Base-by-base conservation (phyloP, 225 moss, liverwort and hornwort species). In the Polytrichum commune region DNA sequence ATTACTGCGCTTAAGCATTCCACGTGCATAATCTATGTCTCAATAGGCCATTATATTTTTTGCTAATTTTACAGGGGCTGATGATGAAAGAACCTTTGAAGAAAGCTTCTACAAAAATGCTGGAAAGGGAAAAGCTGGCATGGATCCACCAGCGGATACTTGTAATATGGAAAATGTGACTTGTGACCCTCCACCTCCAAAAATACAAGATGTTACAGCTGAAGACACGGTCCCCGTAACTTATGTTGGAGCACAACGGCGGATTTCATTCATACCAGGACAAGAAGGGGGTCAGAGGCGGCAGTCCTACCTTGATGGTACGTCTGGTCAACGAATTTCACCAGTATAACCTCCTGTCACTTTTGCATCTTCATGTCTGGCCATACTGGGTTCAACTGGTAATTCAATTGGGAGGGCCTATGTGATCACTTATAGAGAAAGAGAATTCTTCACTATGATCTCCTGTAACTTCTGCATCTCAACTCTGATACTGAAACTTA, bases 211-310 rank as follows among this genome's bases (percentile, higher is more conserved):
- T 26, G 46, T 82, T 66, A 66, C 82, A 67, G 64, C 54, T n/a
- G 72, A 73, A 22, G 60, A 70, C 60, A 54, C 69, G 63, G 77
- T 61, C 65, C 73, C 77, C 24, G 63, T 70, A 4, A 55, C 67
- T 56, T 27, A 5, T 61, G 77, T 32, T 29, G 74, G 66, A 80
- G 54, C 64, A 8, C 29, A 67, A 5, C 69, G 79, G 53, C 80
- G 75, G 56, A 73, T 86, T 60, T 80, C 82, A 7, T 86, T 82
- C 67, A 27, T 82, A 29, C 82, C 80, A 27, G 82, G 86, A 56
- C 77, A 80, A 65, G 66, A 66, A 35, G 75, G 79, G 23, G 82
- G 82, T 32, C 79, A 82, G 63, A 82, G 82, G 68, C 74, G 70
- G 74, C 71, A 77, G 54, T 77, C 80, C 10, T 86, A 80, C 62